A percentile compares a stretch with the other conserved stretches of the same genome.
Conservation (phyloP, 177 flowering plant genomes). For the Vitis hybrid region DNA sequence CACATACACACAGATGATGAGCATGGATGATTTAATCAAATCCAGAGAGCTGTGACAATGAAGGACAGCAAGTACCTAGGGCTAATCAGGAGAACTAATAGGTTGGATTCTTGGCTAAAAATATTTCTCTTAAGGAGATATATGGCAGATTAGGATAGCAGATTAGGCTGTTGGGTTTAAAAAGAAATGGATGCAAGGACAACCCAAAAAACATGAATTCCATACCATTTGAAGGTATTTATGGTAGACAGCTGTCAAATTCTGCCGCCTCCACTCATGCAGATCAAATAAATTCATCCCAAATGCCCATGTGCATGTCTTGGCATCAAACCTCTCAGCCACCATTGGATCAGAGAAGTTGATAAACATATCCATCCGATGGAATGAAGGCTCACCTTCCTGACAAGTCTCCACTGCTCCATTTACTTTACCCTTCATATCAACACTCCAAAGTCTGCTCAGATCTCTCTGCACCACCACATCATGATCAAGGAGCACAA, state of each 20-base stretch:
- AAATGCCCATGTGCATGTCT: slow-evolving; percentile 93
- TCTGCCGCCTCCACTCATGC: slow-evolving; percentile 63
- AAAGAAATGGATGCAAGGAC: not conserved
- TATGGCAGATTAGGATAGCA: too few relatives aligned
- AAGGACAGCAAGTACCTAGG: not conserved
- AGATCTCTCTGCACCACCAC: slow-evolving; percentile 93
- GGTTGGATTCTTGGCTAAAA: too few relatives aligned
- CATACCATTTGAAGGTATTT: slow-evolving; percentile 70
- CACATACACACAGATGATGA: not conserved
- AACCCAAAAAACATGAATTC: not conserved
- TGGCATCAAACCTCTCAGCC: slow-evolving; percentile 49
- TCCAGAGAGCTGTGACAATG: not conserved
- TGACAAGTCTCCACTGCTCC: slow-evolving; percentile 85
- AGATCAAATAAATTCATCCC: slow-evolving; percentile 94
- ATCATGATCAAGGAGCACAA: slow-evolving; percentile 91
- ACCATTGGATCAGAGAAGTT: slow-evolving; percentile 75
- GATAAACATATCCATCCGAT: slow-evolving; percentile 57
- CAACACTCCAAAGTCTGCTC: slow-evolving; percentile 55
- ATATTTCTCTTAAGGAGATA: too few relatives aligned
- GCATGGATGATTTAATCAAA: not conserved
- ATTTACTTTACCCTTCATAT: slow-evolving; percentile 82
- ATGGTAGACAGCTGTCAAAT: slow-evolving; percentile 59
- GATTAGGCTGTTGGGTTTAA: not conserved
- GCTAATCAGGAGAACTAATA: too few relatives aligned
- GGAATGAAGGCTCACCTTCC: slow-evolving; percentile 46